Base-by-base conservation (phyloP, 2,329 filamentous ascomycete species). In the Diaporthe longicolla region DNA sequence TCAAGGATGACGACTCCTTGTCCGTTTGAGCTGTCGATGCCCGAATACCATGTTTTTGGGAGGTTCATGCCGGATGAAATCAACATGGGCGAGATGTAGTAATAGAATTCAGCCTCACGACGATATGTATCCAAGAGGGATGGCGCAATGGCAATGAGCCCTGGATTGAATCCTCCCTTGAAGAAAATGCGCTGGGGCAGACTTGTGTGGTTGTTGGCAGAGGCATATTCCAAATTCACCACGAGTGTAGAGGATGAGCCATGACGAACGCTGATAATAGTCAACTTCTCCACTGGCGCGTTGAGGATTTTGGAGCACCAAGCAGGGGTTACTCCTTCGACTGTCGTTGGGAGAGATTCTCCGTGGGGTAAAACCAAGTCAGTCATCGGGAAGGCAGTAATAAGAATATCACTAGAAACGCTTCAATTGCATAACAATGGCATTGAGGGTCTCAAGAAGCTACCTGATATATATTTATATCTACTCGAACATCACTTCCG, bases 1-100 rank as follows among this genome's bases (percentile, higher is more conserved):
- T 61, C 57, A 40, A 61, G 57, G 21, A 61, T n/a, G n/a, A 61
- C 57, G 17, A 61, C 43, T 15, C 57, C 57, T 40, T 61, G 57
- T 19, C 57, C 57, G n/a, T n/a, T 61, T 19, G 57, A 61, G n/a
- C 11, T 61, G 57, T 61, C 57, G 35, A 61, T 26, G 6, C 57
- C 35, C 15, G 57, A 61, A 8, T 61, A 61, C 57, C 57, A 61
- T 11, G 57, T 43, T 35, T 10, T 61, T 3, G 57, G 57, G 3
- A 61, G 57, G 15, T 61, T 61, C 57, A 61, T 61, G 11, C 35
- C 35, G 7, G 35, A 61, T 43, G 57, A 43, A 26, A 61, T 61
- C 13, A 61, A 24, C 3, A 26, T 43, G 35, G 57, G 35, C 24
- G 57, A 61, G 7, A 61, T 26, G 57, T 61, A 40, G 15, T 61